Percentiles rank a stretch among this genome's conserved stretches.
Conservation (phyloP, 164 flowering plant genomes). For the Liriodendron chinense region DNA sequence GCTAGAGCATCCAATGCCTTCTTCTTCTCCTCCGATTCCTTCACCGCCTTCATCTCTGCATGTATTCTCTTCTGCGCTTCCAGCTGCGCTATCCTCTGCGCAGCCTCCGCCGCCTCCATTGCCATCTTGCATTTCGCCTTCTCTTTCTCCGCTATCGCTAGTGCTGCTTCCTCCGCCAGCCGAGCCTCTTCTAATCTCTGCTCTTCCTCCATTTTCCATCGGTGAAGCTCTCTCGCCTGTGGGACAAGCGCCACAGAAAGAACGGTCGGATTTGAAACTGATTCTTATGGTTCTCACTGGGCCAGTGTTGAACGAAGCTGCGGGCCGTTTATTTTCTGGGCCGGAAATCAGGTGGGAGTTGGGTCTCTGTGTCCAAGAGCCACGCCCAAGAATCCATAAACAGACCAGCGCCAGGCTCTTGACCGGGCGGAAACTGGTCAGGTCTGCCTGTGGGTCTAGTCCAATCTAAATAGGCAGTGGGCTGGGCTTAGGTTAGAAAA, state of each 20-base stretch:
- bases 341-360: no score
- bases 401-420: no score
- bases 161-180: constrained; percentile 66
- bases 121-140: constrained; percentile 66
- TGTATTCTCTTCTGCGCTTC: constrained; percentile 66
- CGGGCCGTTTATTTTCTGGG: no score
- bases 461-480: no score
- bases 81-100: constrained; percentile 62
- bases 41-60: constrained; percentile 60
- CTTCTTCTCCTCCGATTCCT: constrained; percentile 60
- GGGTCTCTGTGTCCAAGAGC: no score
- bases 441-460: no score
- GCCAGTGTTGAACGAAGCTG: no score
- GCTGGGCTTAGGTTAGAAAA: no score
- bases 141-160: constrained; percentile 60
- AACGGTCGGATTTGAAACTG: no score
- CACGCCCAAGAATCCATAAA: no score
- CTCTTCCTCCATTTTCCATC: constrained; percentile 80
- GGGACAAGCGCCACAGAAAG: neutral
- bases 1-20: constrained; percentile 29
- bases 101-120: constrained; percentile 71
- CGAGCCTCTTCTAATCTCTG: constrained; percentile 60
- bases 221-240: constrained; percentile 79
- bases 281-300: neutral
- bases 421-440: no score